Evolutionary conservation across 1,139 yeast species (phyloP), one percentile per base, ranked within the genome.

Genomic region (Diutina neorugosa): DNA sequence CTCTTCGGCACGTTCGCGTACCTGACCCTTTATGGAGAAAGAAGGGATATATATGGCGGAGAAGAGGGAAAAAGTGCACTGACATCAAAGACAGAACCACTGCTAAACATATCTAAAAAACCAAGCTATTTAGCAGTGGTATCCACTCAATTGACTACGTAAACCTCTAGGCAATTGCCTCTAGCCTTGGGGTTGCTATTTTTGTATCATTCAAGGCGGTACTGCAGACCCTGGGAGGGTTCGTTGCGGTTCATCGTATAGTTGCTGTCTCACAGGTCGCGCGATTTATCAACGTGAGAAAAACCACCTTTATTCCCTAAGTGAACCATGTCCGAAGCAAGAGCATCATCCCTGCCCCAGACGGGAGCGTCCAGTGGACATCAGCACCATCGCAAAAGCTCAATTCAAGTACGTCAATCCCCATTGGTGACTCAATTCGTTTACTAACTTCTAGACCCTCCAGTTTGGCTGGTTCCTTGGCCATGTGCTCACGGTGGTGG

Each of bases 401-500:
- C 37, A 14, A 31, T 31, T n/a, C 37, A 31, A n/a, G 37, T 31
- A 31, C 25, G 25, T 11, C n/a, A n/a, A n/a, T n/a, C n/a, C n/a
- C n/a, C n/a, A n/a, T n/a, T n/a, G n/a, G n/a, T n/a, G n/a, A n/a
- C n/a, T n/a, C n/a, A n/a, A n/a, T n/a, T n/a, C n/a, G n/a, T n/a
- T 9, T 31, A 31, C 37, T 31, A 31, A 31, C 37, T 11, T 31
- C 25, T 31, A 44, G 37, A 67, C 82, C 4, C 66, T 76, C 54
- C 85, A 82, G 62, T 81, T 80, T 61, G 80, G 76, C 11, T 81
- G 86, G 86, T 81, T 80, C 62, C 66, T 69, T 56, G 91, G 96
- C 56, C 96, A 93, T 64, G 73, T 81, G 5, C 62, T 78, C 51
- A 86, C 91, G 2, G 70, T 90, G 31, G 20, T 78, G 11, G 76